These are phyloP conservation scores for Clarireedia hainanense DNA, from an alignment of 2,329 filamentous ascomycete genomes.

Conservation along the genomic window DNA sequence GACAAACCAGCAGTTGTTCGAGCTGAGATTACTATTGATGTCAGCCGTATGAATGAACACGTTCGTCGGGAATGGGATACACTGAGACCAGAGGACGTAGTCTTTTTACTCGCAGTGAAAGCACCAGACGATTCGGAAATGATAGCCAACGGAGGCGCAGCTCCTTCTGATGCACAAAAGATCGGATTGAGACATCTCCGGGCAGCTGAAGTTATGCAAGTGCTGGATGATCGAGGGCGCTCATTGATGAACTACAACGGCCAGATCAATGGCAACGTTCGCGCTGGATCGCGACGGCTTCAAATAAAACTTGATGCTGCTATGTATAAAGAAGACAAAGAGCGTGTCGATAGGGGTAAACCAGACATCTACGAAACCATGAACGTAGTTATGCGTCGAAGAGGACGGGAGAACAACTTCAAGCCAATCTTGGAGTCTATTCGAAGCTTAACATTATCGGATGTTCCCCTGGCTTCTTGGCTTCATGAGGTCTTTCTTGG, in stretches of 20 bases:
- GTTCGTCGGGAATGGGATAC: constrained; percentile 85
- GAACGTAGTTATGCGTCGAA: constrained; percentile 78
- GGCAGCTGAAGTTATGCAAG: constrained; percentile 76
- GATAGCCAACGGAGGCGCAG: constrained; percentile 45
- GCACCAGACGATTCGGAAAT: constrained; percentile 43
- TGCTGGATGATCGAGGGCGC: constrained; percentile 78
- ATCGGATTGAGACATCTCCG: constrained; percentile 65
- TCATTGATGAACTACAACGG: constrained; percentile 56
- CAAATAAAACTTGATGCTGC: constrained; percentile 74
- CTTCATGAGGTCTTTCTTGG: constrained; percentile 96
- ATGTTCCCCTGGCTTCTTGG: constrained; percentile 83
- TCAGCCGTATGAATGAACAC: constrained; percentile 68
- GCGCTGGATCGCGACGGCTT: constrained; percentile 58
- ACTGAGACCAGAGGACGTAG: constrained; percentile 75
- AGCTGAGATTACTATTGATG: constrained; percentile 78
- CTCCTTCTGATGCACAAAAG: constrained; percentile 46
- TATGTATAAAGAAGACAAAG: constrained; percentile 71
- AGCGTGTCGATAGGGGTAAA: constrained; percentile 56
- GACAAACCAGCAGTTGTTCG: constrained; percentile 75
- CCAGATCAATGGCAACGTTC: constrained; percentile 54
- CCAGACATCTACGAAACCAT: constrained; percentile 74
- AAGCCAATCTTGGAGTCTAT: constrained; percentile 89
- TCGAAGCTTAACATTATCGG: constrained; percentile 73
- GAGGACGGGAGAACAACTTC: constrained; percentile 93
- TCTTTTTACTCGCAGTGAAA: constrained; percentile 77